Base-by-base conservation (phyloP, 139 green algal genomes). In the Coccomyxa sp. region DNA sequence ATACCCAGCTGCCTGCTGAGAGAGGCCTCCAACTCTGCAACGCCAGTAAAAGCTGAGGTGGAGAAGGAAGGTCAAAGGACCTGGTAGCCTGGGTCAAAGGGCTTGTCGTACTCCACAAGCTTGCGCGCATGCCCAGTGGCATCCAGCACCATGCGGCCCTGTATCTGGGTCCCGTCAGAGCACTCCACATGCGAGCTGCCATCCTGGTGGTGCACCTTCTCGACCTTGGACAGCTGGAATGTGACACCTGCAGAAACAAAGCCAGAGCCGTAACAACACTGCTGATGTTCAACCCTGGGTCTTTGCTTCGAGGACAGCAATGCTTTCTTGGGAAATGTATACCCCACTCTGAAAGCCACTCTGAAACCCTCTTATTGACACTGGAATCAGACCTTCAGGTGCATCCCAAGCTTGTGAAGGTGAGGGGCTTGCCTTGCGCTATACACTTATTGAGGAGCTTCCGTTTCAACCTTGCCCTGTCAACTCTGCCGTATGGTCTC, bases 401-500 rank as follows among this genome's bases (percentile, higher is more conserved):
- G n/a, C n/a, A n/a, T n/a, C 1, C 44, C 27, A 72, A 37, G 44
- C 14, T 22, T 29, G 4, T 68, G 6, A 4, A 39, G 31, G n/a
- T n/a, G n/a, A n/a, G n/a, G 1, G 2, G 34, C 86, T 76, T 71
- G 91, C 89, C 90, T 55, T 83, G 50, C 8, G 87, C 82, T 4
- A 91, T 85, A 78, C 95, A 97, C 37, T 82, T 69, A 75, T 92
- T 74, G 74, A 98, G 84, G 44, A 99, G 87, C 74, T 91, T 92
- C 5, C 83, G 85, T 81, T 99, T 99, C 29, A 99, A 86, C 82
- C 92, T 94, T 24, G 90, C 85, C 16, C 95, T 77, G 85, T 99
- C 92, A 10, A 99, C 95, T 10, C 93, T 85, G 7, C 82, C 96
- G 76, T 98, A 99, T 9, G 94, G 93, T 7, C 96, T 87, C 1